Base-by-base conservation (phyloP, 2,329 filamentous ascomycete genomes). In the Paraphoma sp. region DNA sequence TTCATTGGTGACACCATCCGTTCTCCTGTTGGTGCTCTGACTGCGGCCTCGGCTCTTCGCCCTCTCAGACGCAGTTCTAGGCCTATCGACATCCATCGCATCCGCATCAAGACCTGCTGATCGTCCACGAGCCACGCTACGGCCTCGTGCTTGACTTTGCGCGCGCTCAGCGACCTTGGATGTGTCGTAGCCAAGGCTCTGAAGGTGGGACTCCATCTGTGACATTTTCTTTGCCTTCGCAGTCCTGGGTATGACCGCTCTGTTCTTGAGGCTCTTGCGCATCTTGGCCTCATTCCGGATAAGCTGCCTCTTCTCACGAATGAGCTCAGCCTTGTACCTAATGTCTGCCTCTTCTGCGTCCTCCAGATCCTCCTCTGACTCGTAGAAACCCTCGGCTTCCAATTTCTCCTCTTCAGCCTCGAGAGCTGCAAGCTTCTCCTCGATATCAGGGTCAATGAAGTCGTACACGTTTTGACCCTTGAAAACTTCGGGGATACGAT, bases 381-480 rank as follows among this genome's bases (percentile, higher is more conserved):
- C 91, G 80, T 99, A 99, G 84, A 90, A 97, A 57, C 95, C 95
- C 63, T 97, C 92, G 7, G 87, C 89, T 78, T 97, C 90, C 12
- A 98, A 86, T 69, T 89, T 89, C 81, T 97, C 94, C 78, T 99
- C 95, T 75, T 99, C 96, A 61, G 93, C 93, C 78, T 99, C 95
- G 33, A 99, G 84, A 53, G 92, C 92, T 49, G 89, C 89, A 48
- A 99, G 86, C 82, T 97, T 98, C 65, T 88, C 86, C 72, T 97
- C 95, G 74, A 99, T 99, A 53, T 99, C 96, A 1, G 94, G 93
- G 72, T 98, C 95, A 72, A 99, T 88, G 78, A 92, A 99, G 79
- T 99, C 95, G 81, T 94, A 95, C 55, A 99, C 91, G 77, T 99
- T 99, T 85, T 94, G 93, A 78, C 95, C 95, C 73, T 98, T 89